Evolutionary conservation across 78 protist genomes (phyloP).

Genomic region (Monocercomonoides exilis): DNA sequence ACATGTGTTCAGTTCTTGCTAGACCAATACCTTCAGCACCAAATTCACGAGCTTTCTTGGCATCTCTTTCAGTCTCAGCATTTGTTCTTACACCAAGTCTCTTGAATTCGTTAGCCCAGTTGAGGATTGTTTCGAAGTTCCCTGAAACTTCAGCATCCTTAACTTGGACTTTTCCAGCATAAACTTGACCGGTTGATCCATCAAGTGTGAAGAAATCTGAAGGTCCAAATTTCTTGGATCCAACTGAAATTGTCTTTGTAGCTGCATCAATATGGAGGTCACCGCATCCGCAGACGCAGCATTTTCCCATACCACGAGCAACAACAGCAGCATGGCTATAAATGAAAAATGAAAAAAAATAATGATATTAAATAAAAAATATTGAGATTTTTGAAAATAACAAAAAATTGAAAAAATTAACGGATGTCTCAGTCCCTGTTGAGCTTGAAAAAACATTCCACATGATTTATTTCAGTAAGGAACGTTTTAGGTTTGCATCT

Average conservation of each 20-base stretch:
- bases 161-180: conserved; percentile 23
- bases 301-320: conserved; percentile 69
- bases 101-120: conserved; percentile 29
- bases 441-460: too few species aligned
- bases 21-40: conserved; percentile 51
- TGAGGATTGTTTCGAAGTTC: conserved; percentile 24
- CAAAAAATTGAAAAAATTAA: too few species aligned
- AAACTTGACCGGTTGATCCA: conserved; percentile 59
- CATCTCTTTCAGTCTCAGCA: conserved; percentile 61
- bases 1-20: conserved; percentile 73
- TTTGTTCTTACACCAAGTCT: conserved; percentile 45
- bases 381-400: neutral
- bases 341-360: neutral
- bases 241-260: conserved; percentile 14
- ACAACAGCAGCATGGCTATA: conserved; percentile 72
- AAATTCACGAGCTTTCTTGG: conserved; percentile 20
- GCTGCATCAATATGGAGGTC: conserved; percentile 33
- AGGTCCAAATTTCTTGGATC: conserved; percentile 23
- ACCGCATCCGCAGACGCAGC: conserved; percentile 53
- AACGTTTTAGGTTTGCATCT: too few species aligned
- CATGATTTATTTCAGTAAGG: too few species aligned
- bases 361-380: neutral
- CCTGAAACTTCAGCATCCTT: conserved; percentile 31
- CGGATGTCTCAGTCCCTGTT: too few species aligned
- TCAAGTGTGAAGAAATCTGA: conserved; percentile 61